These are phyloP conservation scores for Lathyrus sativus DNA, from an alignment of 306 rosid genomes.

Conservation along the genomic window DNA sequence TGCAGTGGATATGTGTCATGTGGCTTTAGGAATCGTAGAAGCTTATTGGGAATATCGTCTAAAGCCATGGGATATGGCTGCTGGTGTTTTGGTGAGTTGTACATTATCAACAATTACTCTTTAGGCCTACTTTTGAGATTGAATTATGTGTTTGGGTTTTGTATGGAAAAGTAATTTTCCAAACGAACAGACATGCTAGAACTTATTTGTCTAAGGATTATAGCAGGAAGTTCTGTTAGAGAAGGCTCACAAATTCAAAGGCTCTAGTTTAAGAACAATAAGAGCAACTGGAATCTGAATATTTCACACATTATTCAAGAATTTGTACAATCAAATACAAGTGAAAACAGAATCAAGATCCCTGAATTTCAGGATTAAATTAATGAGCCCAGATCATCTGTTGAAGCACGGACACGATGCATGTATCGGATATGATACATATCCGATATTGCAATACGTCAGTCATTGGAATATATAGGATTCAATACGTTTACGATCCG, in stretches of 20 bases:
- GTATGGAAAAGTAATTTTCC: background rate
- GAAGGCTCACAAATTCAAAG: background rate
- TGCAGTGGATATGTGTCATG: conserved; percentile 98
- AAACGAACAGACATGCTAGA: background rate
- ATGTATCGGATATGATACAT: too few species aligned
- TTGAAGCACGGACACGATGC: too few species aligned
- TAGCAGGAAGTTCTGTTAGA: background rate
- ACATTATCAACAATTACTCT: conserved; percentile 1
- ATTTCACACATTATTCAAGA: background rate
- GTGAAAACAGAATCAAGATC: background rate
- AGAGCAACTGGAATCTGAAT: background rate
- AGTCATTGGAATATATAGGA: too few species aligned
- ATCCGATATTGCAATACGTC: too few species aligned
- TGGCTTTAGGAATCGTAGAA: conserved; percentile 92
- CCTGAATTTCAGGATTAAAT: background rate
- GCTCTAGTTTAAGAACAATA: background rate
- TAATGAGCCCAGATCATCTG: background rate
- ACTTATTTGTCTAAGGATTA: background rate
- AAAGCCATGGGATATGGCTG: conserved; percentile 99
- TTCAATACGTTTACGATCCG: too few species aligned
- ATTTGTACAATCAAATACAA: background rate
- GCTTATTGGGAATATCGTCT: conserved; percentile 98
- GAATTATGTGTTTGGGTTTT: conserved; percentile 15
- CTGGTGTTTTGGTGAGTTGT: conserved; percentile 76
- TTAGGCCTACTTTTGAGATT: conserved; percentile 10